Evolutionary conservation across 2,329 filamentous ascomycete species (phyloP).

Genomic region (Pleomassaria siparia): DNA sequence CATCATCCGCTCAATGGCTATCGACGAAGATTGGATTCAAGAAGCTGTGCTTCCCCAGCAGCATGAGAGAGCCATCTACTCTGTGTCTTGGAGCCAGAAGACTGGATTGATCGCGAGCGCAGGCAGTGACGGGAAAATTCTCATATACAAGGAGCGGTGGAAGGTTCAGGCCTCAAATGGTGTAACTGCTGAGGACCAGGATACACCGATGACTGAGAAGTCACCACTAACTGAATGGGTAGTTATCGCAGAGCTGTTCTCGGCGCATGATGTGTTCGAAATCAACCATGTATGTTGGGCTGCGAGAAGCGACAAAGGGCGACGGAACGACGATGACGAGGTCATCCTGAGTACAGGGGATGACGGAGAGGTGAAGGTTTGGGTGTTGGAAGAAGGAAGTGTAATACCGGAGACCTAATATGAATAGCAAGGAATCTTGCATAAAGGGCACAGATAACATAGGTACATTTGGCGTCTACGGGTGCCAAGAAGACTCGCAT

Average conservation of each 20-base stretch:
- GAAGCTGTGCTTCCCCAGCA: constrained; percentile 71
- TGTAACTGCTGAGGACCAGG: constrained; percentile 22
- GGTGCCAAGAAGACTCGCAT: neutral
- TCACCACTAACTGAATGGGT: constrained; percentile 63
- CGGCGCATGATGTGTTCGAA: constrained; percentile 88
- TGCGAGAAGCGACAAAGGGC: constrained; percentile 68
- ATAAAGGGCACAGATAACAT: neutral
- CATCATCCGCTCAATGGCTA: constrained; percentile 72
- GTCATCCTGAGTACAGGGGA: constrained; percentile 90
- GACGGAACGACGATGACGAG: constrained; percentile 68
- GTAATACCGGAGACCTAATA: neutral
- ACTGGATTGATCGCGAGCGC: constrained; percentile 82
- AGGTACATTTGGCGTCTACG: neutral
- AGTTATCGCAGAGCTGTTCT: constrained; percentile 67
- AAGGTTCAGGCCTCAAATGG: constrained; percentile 16
- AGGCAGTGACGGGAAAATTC: constrained; percentile 81
- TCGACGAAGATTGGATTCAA: constrained; percentile 82
- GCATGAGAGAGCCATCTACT: constrained; percentile 82
- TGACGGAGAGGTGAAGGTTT: constrained; percentile 83
- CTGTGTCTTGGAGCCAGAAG: constrained; percentile 76
- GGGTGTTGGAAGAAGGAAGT: constrained; percentile 54
- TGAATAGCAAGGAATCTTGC: neutral
- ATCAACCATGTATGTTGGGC: constrained; percentile 93
- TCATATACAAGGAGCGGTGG: constrained; percentile 72
- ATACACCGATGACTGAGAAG: constrained; percentile 17